phyloP scores from a whole-genome alignment of 805 yeast genomes.

The Monosporozyma yasuniensis region DNA sequence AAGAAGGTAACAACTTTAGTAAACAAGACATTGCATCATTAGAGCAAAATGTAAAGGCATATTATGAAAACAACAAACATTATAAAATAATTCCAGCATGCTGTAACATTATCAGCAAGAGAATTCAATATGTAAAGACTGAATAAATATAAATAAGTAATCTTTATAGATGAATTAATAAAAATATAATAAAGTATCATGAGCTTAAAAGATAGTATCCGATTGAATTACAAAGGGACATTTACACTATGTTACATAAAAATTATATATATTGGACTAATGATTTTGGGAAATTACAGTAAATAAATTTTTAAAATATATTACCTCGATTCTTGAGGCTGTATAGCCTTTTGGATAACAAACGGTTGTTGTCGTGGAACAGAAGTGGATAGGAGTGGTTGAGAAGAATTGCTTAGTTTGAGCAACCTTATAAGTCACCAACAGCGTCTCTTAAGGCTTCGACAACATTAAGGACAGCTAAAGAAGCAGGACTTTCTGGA shows the following conservation, averaged over 20 bases:
- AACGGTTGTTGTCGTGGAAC: too few relatives aligned
- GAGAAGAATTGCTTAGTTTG: too few relatives aligned
- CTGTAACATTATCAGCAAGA: constrained; percentile 43
- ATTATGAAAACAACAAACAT: constrained; percentile 29
- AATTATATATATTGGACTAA: not conserved
- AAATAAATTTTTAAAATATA: not conserved
- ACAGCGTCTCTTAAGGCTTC: constrained; percentile 55
- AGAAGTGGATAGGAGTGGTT: too few relatives aligned
- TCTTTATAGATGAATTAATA: not conserved
- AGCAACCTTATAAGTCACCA: constrained; percentile 26
- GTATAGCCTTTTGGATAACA: not conserved
- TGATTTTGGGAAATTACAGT: not conserved
- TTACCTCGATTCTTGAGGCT: not conserved
- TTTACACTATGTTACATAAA: not conserved
- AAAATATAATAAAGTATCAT: not conserved
- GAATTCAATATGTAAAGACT: constrained; percentile 18
- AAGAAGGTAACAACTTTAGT: constrained; percentile 5
- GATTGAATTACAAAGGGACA: not conserved
- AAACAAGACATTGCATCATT: constrained; percentile 33
- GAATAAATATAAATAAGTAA: not conserved
- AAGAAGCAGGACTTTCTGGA: constrained; percentile 90
- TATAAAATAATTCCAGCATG: constrained; percentile 37
- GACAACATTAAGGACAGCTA: constrained; percentile 77
- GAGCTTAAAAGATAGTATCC: not conserved
- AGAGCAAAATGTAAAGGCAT: constrained; percentile 37